Base-by-base conservation (phyloP, 2,329 filamentous ascomycete species). In the Microascus cirrosus region DNA sequence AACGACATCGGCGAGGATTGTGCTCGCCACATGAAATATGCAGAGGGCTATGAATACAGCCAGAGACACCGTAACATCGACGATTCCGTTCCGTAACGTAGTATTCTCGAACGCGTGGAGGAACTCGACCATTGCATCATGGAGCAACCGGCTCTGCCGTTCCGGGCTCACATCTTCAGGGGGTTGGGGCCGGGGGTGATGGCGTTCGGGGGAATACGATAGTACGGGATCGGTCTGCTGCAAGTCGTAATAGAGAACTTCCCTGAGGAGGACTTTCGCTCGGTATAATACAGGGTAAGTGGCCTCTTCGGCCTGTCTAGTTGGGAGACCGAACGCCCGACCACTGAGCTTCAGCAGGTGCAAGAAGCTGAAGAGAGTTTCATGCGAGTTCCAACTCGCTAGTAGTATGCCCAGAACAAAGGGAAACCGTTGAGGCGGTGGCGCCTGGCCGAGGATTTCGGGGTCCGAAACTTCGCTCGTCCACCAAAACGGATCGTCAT, bases 401-500 rank as follows among this genome's bases (percentile, higher is more conserved):
- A 77, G 75, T 2, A 84, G 68, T 3, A 79, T 73, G 57, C 70
- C 71, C 6, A 84, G 67, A 2, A 80, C 70, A 0, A 79, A 7
- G 45, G 55, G 45, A 24, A 50, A 50, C 20, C 45, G 45, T 22
- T 22, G 22, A 8, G 45, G 2, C n/a, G 20, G 45, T 24, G 45
- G 22, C 45, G n/a, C 39, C 39, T 45, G 39, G 3, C 39, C 39
- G 39, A n/a, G 6, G 15, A 18, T 18, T n/a, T 45, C 39, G 6
- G 45, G 45, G 45, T 50, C 45, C n/a, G 5, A 12, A 24, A 53
- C 66, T 61, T 80, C 75, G 54, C 80, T 78, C 18, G 75, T 78
- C 77, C 78, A 80, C 80, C 80, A 83, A 63, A 83, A 83, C 1
- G 73, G 73, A 61, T 83, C 80, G 35, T 77, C 71, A 58, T 79